These are phyloP conservation scores for Marchantia polymorpha DNA, from an alignment of 225 moss, liverwort and hornwort genomes.

Conservation along the genomic window DNA sequence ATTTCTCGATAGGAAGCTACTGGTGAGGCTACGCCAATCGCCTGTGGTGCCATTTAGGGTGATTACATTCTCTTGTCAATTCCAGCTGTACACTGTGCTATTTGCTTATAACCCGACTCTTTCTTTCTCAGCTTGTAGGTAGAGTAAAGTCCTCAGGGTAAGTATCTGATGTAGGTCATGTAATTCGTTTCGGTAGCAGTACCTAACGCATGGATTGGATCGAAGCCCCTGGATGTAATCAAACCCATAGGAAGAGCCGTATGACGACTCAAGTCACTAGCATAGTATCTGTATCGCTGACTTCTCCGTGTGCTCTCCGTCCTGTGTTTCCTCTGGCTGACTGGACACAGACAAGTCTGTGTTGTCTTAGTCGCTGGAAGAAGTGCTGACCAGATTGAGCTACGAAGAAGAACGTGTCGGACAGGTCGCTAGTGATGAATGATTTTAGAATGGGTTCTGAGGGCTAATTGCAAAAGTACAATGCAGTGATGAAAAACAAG, in stretches of 20 bases:
- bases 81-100: too few relatives aligned
- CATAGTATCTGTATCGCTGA: background rate
- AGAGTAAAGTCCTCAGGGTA: too few relatives aligned
- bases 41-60: conserved; percentile 36
- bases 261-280: conserved; percentile 20
- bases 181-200: background rate
- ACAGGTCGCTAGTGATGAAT: conserved; percentile 12
- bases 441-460: conserved; percentile 23
- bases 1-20: conserved; percentile 43
- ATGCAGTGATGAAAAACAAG: conserved; percentile 11
- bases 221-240: conserved; percentile 7
- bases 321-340: background rate
- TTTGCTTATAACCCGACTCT: too few relatives aligned
- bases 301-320: conserved; percentile 5
- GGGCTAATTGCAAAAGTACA: background rate
- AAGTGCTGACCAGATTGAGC: conserved; percentile 11
- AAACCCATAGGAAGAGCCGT: conserved; percentile 27
- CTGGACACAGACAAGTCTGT: conserved; percentile 15
- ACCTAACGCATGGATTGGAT: background rate
- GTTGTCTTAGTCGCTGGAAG: conserved; percentile 4
- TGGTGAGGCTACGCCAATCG: conserved; percentile 28
- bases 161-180: too few relatives aligned
- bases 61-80: conserved; percentile 16
- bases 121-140: too few relatives aligned
- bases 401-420: background rate